Evolutionary conservation across 345 rosid species (phyloP), one percentile per base, ranked within the genome.

Genomic region (Psidium friedrichsthalianum): DNA sequence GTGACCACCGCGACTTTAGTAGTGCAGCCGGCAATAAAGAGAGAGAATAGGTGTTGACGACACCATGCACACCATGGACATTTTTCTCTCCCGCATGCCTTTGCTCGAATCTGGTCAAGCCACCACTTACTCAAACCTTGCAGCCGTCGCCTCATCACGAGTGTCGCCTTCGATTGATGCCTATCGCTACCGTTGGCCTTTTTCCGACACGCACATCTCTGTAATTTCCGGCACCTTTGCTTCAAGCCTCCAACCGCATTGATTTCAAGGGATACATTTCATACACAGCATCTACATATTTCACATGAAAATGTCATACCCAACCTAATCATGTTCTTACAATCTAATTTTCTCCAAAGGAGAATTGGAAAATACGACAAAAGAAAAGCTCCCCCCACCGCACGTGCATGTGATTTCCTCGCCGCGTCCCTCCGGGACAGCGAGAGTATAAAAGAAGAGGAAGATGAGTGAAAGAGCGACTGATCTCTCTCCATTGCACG

Each of bases 81-180:
- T 20, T 18, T 18, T 47, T 36, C 47, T 69, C 47, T 69, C 47
- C 0, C 0, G 0, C 10, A 69, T 36, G 0, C 47, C 7, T 36
- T 0, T 69, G 2, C 24, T 36, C 11, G 1, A 21, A 64, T 64
- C 1, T 0, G 11, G 11, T 64, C 1, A 1, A 15, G 22, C 44
- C 44, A 11, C 76, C 76, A 29, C 76, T 64, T 9, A 3, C 80
- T 69, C 14, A 5, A 69, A 36, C 6, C 24, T 69, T 6, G 22
- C 7, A 0, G 3, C 3, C 24, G 0, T 32, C 7, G 6, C 24
- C 47, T 8, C 22, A 29, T 61, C 42, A 15, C 1, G 8, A 1
- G 0, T 1, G 11, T 61, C 11, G 3, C 16, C 0, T 1, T 27
- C 0, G 0, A 20, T 42, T 0, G 0, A 3, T 1, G 2, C 21